These are phyloP conservation scores for Corynespora cassiicola DNA, from an alignment of 2,329 filamentous ascomycete species.

Conservation along the genomic window DNA sequence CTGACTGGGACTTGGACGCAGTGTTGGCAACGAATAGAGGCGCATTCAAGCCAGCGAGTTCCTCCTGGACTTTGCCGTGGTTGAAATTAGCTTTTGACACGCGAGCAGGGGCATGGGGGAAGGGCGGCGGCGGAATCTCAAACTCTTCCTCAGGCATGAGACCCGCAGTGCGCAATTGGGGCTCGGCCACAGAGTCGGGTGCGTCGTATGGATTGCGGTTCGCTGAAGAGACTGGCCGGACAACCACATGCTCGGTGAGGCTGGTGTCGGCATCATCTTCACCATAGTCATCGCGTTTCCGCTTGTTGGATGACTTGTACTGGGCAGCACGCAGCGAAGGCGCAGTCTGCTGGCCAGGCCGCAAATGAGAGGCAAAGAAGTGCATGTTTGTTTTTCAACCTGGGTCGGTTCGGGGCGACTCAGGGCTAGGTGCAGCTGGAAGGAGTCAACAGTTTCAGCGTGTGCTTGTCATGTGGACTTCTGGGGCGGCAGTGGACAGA, in stretches of 20 bases:
- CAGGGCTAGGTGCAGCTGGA: too few species aligned
- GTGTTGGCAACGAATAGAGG: constrained; percentile 44
- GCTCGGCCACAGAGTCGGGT: constrained; percentile 16
- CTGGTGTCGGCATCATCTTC: constrained; percentile 17
- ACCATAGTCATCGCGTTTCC: constrained; percentile 27
- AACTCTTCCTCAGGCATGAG: constrained; percentile 44
- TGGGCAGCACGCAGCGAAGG: constrained; percentile 41
- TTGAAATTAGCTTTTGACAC: constrained; percentile 19
- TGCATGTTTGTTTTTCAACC: constrained; percentile 38
- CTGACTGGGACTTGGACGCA: constrained; percentile 16
- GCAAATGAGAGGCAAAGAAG: constrained; percentile 39
- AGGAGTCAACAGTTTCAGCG: too few species aligned
- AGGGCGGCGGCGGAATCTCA: constrained; percentile 49
- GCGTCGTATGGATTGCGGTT: too few species aligned
- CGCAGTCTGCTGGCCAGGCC: constrained; percentile 29
- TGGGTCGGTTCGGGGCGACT: too few species aligned
- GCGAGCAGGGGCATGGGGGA: constrained; percentile 50
- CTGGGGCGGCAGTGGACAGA: too few species aligned
- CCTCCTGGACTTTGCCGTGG: constrained; percentile 40
- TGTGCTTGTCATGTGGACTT: too few species aligned
- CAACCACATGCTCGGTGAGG: constrained; percentile 8
- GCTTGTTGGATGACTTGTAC: constrained; percentile 30
- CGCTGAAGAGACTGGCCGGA: constrained; percentile 5
- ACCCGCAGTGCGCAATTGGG: constrained; percentile 49
- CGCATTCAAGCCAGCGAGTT: constrained; percentile 50